Evolutionary conservation across 2,329 filamentous ascomycete genomes (phyloP).

Genomic region (Stachybotrys elegans): DNA sequence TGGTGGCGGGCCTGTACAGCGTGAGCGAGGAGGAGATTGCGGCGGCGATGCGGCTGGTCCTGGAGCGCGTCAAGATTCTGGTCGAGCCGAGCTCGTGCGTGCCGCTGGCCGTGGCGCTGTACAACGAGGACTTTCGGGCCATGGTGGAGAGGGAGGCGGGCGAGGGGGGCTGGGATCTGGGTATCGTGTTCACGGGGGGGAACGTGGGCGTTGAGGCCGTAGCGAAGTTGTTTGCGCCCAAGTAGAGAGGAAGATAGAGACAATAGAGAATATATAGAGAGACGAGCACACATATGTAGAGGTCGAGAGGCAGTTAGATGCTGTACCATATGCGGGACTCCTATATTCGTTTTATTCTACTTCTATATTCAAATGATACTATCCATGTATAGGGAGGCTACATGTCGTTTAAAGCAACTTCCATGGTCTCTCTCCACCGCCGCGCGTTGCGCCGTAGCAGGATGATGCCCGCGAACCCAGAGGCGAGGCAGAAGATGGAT

Average conservation of each 20-base stretch:
- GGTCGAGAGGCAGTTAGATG: no score
- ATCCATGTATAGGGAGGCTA: no score
- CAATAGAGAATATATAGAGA: no score
- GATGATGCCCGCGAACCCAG: constrained; percentile 54
- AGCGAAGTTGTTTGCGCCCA: constrained; percentile 39
- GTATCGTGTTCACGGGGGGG: constrained; percentile 55
- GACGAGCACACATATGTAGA: no score
- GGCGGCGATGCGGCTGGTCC: constrained; percentile 67
- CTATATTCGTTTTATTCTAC: no score
- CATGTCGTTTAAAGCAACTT: constrained; percentile 35
- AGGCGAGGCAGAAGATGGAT: constrained; percentile 48
- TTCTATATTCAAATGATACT: no score
- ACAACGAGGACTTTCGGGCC: constrained; percentile 74
- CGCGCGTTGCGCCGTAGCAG: constrained; percentile 55
- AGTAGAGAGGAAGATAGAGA: no score
- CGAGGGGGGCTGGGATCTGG: constrained; percentile 67
- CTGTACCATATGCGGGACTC: no score
- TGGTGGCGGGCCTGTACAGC: constrained; percentile 65
- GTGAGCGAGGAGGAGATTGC: constrained; percentile 81
- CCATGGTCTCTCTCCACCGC: constrained; percentile 61
- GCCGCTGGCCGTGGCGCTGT: constrained; percentile 76
- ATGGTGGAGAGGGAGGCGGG: constrained; percentile 68
- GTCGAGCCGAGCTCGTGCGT: constrained; percentile 87
- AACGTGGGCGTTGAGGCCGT: constrained; percentile 53
- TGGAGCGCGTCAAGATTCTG: constrained; percentile 86